A percentile compares a stretch with the other conserved stretches of the same genome.
These are phyloP conservation scores for Candida montana DNA, from an alignment of 805 yeast genomes.

Conservation along the genomic window DNA sequence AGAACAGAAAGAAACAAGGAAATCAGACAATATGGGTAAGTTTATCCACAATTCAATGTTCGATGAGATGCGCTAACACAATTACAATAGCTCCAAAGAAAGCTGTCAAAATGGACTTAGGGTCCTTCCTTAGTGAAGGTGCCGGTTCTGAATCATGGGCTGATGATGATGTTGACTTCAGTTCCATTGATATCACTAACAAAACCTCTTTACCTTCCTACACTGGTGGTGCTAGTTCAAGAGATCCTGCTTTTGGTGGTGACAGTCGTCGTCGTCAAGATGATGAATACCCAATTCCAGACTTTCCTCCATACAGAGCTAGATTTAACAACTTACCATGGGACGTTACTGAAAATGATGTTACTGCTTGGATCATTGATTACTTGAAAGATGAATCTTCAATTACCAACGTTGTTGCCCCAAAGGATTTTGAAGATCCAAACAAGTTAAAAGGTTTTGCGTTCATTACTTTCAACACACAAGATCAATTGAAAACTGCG, in stretches of 20 bases:
- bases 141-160: slow-evolving; percentile 81
- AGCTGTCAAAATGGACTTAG: slow-evolving; percentile 75
- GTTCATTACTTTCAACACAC: slow-evolving; percentile 74
- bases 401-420: slow-evolving; percentile 63
- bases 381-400: slow-evolving; percentile 45
- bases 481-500: slow-evolving; percentile 71
- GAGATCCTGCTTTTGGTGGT: slow-evolving; percentile 36
- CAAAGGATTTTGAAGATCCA: slow-evolving; percentile 54
- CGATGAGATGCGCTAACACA: slow-evolving; percentile 3
- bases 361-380: slow-evolving; percentile 57
- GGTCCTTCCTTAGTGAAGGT: slow-evolving; percentile 77
- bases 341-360: slow-evolving; percentile 64
- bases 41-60: no score
- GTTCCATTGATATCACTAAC: slow-evolving; percentile 47
- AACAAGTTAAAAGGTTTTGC: slow-evolving; percentile 83
- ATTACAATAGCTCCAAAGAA: slow-evolving; percentile 51
- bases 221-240: slow-evolving; percentile 28
- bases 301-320: slow-evolving; percentile 89
- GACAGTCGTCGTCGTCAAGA: slow-evolving; percentile 41
- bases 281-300: slow-evolving; percentile 81
- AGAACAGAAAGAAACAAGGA: not conserved
- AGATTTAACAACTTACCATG: slow-evolving; percentile 81
- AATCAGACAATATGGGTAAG: slow-evolving; percentile 11
- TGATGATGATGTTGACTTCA: slow-evolving; percentile 73
- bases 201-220: slow-evolving; percentile 24